Evolutionary conservation across 176 grass and related monocot species (phyloP), one percentile per base, ranked within the genome.

Genomic region (Triticum turgidum): DNA sequence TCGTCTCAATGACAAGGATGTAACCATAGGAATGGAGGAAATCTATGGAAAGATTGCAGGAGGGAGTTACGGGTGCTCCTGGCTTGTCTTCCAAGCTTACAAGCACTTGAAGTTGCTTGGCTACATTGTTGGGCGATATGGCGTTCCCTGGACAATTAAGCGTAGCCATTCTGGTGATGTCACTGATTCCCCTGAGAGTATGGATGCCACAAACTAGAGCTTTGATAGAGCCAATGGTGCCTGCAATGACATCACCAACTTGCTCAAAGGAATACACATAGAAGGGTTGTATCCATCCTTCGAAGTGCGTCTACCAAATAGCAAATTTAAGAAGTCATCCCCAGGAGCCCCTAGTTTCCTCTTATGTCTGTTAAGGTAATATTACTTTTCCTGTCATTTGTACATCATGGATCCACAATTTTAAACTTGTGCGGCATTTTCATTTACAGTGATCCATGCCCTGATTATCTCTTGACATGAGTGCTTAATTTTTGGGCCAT

Each of bases 281-380:
- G 47, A 79, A 61, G 69, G 69, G n/a, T 78, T 90, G 72, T 88
- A 76, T 89, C 91, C 86, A 73, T 80, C 77, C 9, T 98, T 91
- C 89, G 64, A 92, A 70, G 81, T 98, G 12, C 87, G 92, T 89
- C 75, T 77, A 22, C 96, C 96, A 27, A 98, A 96, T 66, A 98
- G 93, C 84, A 94, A 91, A 73, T 98, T 98, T 77, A 94, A 86
- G 65, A 98, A 98, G 85, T 89, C 96, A 47, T 74, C 83, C 44
- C 93, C 93, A 47, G 88, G 96, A 61, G 30, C 49, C 61, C 86
- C 93, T 37, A 88, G 51, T 86, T 95, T 95, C 58, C 73, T 94
- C 24, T 72, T 98, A 61, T 95, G 91, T 47, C 65, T 95, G 58
- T 66, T 94, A 76, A 93, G 96, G 96, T 95, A 89, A 35, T 20